Percentiles rank a stretch among this genome's conserved stretches.
phyloP scores from a whole-genome alignment of 768 basidiomycete genomes.

The Ramaria sp. region DNA sequence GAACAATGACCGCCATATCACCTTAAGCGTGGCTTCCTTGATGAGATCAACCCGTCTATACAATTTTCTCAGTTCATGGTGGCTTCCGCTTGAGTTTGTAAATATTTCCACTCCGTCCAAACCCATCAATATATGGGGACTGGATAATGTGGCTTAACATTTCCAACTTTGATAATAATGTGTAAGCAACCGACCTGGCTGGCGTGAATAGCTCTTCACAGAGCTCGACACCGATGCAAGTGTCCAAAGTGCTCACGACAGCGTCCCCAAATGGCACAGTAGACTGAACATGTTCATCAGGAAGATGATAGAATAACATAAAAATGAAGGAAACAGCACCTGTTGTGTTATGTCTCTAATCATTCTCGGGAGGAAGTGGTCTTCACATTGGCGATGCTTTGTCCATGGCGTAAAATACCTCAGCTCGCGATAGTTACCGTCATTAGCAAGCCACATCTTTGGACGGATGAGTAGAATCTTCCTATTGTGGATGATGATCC shows the following conservation, averaged over 20 bases:
- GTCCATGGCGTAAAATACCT: constrained; percentile 92
- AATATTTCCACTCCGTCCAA: constrained; percentile 98
- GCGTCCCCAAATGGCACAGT: constrained; percentile 96
- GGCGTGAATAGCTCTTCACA: constrained; percentile 99
- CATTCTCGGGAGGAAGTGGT: constrained; percentile 84
- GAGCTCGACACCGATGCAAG: constrained; percentile 92
- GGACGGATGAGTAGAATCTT: constrained; percentile 92
- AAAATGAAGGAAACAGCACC: constrained; percentile 27
- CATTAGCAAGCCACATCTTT: constrained; percentile 99
- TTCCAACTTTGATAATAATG: not conserved
- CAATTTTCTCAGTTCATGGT: constrained; percentile 96
- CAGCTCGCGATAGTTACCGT: constrained; percentile 88
- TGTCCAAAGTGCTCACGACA: constrained; percentile 86
- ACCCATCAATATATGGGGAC: constrained; percentile 96
- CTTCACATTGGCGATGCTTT: constrained; percentile 83
- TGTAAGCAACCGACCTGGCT: constrained; percentile 50
- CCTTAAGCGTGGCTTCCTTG: constrained; percentile 94
- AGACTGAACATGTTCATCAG: constrained; percentile 29
- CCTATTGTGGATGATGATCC: constrained; percentile 76
- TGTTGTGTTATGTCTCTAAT: constrained; percentile 84
- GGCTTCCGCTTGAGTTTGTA: constrained; percentile 96
- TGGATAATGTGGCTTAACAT: constrained; percentile 20
- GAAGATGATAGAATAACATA: not conserved
- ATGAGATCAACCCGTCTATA: constrained; percentile 87
- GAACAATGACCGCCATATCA: constrained; percentile 17